Percentiles rank a stretch among this genome's conserved stretches.
Evolutionary conservation across 2,329 filamentous ascomycete species (phyloP).

Genomic region (Colletotrichum shisoi): DNA sequence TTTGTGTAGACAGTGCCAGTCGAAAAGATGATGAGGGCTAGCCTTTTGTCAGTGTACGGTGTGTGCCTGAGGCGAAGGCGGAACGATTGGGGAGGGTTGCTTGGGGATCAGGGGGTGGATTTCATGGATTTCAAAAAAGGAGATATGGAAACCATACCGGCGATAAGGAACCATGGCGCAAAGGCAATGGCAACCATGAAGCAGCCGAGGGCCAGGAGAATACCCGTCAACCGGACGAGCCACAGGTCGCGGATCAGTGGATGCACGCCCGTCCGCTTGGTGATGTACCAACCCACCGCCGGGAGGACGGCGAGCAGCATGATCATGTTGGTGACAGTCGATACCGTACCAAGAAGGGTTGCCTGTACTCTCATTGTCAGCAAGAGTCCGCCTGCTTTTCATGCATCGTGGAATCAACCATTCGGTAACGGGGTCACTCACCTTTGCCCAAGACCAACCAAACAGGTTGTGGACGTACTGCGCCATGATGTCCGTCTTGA

Average conservation of each 20-base stretch:
- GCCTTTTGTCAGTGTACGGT: slow-evolving; percentile 4
- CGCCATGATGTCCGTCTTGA: slow-evolving; percentile 49
- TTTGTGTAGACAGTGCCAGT: slow-evolving; percentile 56
- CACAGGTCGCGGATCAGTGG: slow-evolving; percentile 53
- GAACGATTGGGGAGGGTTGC: background rate
- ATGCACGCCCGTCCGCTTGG: slow-evolving; percentile 45
- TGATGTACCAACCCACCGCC: slow-evolving; percentile 45
- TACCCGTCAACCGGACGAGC: slow-evolving; percentile 49
- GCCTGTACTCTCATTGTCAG: slow-evolving; percentile 45
- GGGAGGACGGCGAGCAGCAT: slow-evolving; percentile 54
- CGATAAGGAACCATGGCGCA: slow-evolving; percentile 48
- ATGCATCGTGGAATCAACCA: background rate
- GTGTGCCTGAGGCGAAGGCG: background rate
- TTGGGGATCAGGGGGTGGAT: background rate
- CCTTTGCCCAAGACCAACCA: slow-evolving; percentile 56
- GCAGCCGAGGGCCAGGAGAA: slow-evolving; percentile 47
- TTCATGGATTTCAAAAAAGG: too few relatives aligned
- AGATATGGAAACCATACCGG: background rate
- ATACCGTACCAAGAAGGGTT: slow-evolving; percentile 53
- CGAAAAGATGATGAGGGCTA: slow-evolving; percentile 55
- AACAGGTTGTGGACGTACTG: slow-evolving; percentile 64
- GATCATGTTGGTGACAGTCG: slow-evolving; percentile 50
- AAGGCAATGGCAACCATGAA: slow-evolving; percentile 51
- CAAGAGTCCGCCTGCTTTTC: background rate
- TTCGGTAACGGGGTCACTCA: slow-evolving; percentile 39